A percentile compares a stretch with the other conserved stretches of the same genome.
phyloP scores from a whole-genome alignment of 202 grass and related monocot species.

The Tripidium arundinaceum region DNA sequence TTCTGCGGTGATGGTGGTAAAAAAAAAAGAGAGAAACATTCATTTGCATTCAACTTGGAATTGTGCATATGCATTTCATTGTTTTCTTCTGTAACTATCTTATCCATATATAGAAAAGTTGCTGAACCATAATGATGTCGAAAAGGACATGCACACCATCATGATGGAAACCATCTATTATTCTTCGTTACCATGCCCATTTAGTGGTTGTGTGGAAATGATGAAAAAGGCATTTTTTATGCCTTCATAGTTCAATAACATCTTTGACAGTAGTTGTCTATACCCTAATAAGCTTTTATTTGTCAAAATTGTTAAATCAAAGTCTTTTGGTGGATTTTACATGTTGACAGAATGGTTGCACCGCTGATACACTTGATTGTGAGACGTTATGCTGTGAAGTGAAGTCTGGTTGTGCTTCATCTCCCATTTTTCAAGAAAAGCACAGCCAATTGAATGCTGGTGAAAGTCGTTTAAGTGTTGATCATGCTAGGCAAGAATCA shows the following conservation, averaged over 20 bases:
- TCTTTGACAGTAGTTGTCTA: not conserved
- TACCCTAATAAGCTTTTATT: not conserved
- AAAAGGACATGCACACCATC: not conserved
- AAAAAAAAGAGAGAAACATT: no score
- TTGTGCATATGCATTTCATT: not conserved
- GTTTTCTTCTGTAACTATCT: slow-evolving; percentile 2
- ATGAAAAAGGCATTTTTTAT: not conserved
- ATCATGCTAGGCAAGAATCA: slow-evolving; percentile 21
- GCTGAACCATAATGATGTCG: not conserved
- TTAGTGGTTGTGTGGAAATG: not conserved
- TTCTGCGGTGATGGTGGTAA: not conserved
- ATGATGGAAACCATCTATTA: not conserved
- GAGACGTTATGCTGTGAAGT: slow-evolving; percentile 10
- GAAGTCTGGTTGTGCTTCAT: not conserved
- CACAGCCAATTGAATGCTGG: slow-evolving; percentile 21
- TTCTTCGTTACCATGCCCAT: not conserved
- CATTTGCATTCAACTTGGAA: slow-evolving; percentile 4
- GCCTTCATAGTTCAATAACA: slow-evolving; percentile 8
- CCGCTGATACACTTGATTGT: slow-evolving; percentile 7
- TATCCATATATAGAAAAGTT: not conserved
- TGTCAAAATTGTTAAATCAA: not conserved
- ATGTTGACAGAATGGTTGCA: slow-evolving; percentile 23
- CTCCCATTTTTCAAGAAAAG: slow-evolving; percentile 22
- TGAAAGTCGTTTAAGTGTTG: slow-evolving; percentile 7
- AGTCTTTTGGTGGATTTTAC: slow-evolving; percentile 8